Evolutionary conservation across 129 eudicot genomes (phyloP).

Genomic region (Silybum marianum): DNA sequence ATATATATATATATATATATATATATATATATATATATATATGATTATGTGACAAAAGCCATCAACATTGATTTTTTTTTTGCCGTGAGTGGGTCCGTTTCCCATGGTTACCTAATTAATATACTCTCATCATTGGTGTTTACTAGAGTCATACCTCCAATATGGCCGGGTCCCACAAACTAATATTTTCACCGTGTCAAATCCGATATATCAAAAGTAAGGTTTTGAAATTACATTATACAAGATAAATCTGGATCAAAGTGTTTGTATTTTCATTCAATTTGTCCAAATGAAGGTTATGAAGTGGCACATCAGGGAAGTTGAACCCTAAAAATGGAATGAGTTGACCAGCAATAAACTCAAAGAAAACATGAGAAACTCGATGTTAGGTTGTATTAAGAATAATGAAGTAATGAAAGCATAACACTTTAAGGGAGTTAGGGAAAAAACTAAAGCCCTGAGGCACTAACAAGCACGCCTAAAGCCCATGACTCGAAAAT

Average conservation of each 20-base stretch:
- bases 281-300: background rate
- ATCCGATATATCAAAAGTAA: background rate
- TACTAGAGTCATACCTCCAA: constrained; percentile 26
- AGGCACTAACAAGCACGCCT: background rate
- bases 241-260: too few species aligned
- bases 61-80: constrained; percentile 27
- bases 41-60: constrained; percentile 30
- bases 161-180: constrained; percentile 23
- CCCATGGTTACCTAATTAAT: constrained; percentile 23
- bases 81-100: constrained; percentile 29
- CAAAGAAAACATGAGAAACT: too few species aligned
- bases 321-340: background rate
- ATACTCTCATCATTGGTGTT: constrained; percentile 23
- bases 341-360: background rate
- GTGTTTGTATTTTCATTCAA: too few species aligned
- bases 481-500: background rate
- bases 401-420: background rate
- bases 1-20: too few species aligned
- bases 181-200: background rate
- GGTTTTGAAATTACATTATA: background rate
- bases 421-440: background rate
- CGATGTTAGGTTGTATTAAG: too few species aligned
- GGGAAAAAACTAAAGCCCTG: background rate
- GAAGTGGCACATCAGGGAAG: background rate
- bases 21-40: too few species aligned